Evolutionary conservation across 2,329 filamentous ascomycete genomes (phyloP).

Genomic region (Botrytis aclada): DNA sequence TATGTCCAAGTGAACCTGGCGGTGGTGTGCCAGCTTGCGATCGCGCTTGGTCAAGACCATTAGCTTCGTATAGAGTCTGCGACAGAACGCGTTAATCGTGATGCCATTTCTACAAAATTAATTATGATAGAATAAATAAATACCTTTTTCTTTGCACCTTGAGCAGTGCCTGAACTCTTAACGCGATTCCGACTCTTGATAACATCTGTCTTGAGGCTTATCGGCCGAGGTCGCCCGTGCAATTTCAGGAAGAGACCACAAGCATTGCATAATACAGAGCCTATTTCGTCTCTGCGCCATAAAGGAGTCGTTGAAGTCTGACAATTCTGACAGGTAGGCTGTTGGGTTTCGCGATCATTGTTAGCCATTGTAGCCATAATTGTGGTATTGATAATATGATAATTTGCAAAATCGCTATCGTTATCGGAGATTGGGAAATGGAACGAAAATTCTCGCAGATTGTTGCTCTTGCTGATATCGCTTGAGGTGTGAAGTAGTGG

Average conservation of each 20-base stretch:
- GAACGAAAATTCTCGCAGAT: constrained; percentile 20
- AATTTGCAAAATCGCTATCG: constrained; percentile 21
- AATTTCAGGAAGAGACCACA: constrained; percentile 97
- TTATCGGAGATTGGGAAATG: constrained; percentile 20
- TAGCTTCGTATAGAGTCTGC: constrained; percentile 45
- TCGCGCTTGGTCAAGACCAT: constrained; percentile 57
- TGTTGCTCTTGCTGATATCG: constrained; percentile 14
- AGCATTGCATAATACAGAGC: constrained; percentile 95
- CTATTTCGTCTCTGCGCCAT: constrained; percentile 95
- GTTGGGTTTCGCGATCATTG: constrained; percentile 51
- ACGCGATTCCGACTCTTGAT: constrained; percentile 99
- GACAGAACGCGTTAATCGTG: constrained; percentile 29
- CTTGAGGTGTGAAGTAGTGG: constrained; percentile 7
- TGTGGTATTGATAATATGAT: constrained; percentile 14
- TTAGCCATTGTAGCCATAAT: constrained; percentile 52
- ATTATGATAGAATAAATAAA: constrained; percentile 28
- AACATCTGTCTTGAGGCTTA: constrained; percentile 96
- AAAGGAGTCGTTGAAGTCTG: constrained; percentile 91
- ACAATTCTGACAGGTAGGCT: constrained; percentile 97
- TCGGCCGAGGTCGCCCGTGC: constrained; percentile 87
- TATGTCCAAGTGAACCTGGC: constrained; percentile 53
- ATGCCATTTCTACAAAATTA: constrained; percentile 24
- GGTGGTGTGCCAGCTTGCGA: constrained; percentile 54
- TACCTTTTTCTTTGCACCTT: constrained; percentile 83
- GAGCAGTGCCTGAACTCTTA: constrained; percentile 74